These are phyloP conservation scores for Fragaria vesca DNA, from an alignment of 306 rosid species.

Conservation along the genomic window DNA sequence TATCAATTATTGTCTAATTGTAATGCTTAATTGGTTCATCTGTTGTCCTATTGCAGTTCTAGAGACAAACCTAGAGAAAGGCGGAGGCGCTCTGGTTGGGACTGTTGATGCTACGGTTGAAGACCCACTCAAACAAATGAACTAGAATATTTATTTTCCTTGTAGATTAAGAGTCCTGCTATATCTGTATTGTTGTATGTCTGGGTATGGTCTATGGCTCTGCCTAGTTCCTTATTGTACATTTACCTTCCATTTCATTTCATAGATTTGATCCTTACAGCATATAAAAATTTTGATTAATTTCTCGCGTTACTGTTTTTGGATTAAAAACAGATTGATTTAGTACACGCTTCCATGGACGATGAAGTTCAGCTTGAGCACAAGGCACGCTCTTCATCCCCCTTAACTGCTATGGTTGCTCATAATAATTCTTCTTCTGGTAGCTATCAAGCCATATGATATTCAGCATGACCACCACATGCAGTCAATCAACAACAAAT, in stretches of 20 bases:
- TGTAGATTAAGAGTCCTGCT: conserved; percentile 25
- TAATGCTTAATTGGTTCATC: conserved; percentile 38
- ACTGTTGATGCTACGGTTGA: conserved; percentile 44
- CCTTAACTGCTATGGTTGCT: not conserved
- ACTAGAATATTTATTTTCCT: conserved; percentile 24
- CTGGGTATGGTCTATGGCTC: conserved; percentile 7
- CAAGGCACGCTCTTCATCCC: not conserved
- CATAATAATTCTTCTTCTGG: too few relatives aligned
- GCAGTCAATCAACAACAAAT: too few relatives aligned
- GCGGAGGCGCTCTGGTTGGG: conserved; percentile 93
- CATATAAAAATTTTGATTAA: not conserved
- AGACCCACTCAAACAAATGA: conserved; percentile 12
- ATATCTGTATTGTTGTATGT: conserved; percentile 39
- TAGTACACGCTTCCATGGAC: not conserved
- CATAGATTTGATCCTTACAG: not conserved
- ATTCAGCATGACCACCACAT: too few relatives aligned
- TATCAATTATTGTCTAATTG: conserved; percentile 6
- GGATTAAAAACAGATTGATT: not conserved
- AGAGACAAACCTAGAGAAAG: conserved; percentile 71
- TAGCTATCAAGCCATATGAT: too few relatives aligned
- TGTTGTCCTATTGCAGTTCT: conserved; percentile 51
- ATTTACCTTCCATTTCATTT: conserved; percentile 1
- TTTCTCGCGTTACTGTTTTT: not conserved
- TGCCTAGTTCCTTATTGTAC: conserved; percentile 9
- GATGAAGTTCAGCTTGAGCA: not conserved